Conservation (phyloP, 805 yeast genomes). For the Saturnispora quitensis region DNA sequence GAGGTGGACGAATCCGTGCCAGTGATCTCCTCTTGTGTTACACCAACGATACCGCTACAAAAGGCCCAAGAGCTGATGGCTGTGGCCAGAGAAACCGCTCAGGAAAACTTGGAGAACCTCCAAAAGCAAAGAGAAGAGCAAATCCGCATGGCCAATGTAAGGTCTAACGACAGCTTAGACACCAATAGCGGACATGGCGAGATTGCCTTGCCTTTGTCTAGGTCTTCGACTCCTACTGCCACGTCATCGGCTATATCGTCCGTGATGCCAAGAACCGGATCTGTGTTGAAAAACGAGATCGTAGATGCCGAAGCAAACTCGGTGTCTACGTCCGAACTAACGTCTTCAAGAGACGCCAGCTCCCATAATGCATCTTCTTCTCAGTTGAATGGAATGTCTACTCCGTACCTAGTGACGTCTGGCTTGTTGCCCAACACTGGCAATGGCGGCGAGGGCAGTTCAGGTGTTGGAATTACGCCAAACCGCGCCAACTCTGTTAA, state of each 20-base stretch:
- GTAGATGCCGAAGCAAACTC: background rate
- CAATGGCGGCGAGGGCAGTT: background rate
- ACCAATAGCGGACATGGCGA: background rate
- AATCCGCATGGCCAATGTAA: constrained; percentile 7
- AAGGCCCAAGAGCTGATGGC: constrained; percentile 82
- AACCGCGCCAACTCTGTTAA: constrained; percentile 14
- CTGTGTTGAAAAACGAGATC: background rate
- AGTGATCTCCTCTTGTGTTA: constrained; percentile 81
- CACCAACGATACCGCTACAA: constrained; percentile 87
- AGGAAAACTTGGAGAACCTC: constrained; percentile 39
- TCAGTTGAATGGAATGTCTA: constrained; percentile 42
- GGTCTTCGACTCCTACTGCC: background rate
- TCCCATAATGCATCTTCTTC: constrained; percentile 7
- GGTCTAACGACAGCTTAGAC: background rate
- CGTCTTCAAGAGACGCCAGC: background rate
- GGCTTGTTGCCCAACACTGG: constrained; percentile 42
- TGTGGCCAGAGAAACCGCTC: constrained; percentile 70
- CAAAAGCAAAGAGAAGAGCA: constrained; percentile 31
- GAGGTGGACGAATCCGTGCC: constrained; percentile 92
- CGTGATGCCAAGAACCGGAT: background rate
- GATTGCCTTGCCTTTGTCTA: background rate
- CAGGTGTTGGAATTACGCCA: background rate
- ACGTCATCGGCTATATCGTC: background rate
- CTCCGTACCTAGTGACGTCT: constrained; percentile 60
- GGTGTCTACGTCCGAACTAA: background rate